Base-by-base conservation (phyloP, 2,329 filamentous ascomycete species). In the Zarea fungicola region DNA sequence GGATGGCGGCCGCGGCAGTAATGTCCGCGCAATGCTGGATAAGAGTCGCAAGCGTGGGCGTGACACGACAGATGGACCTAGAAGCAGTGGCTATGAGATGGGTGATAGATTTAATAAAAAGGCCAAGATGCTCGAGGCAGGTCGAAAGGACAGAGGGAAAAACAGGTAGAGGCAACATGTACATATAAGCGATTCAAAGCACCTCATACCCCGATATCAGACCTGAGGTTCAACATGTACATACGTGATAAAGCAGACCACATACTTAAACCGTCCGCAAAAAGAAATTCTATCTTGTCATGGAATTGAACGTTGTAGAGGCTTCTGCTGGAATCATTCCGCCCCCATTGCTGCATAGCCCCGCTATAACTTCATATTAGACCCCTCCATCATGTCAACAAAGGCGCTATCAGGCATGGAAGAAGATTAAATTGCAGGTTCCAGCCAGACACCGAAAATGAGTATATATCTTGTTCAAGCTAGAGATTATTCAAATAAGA, bases 11-110 rank as follows among this genome's bases (percentile, higher is more conserved):
- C 64, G 74, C 42, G 70, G 76, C 49, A 71, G 75, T 21, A 75
- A 78, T 26, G 80, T 80, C 11, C 76, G 74, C 56, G 78, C 80
- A 1, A 62, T 89, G 56, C 66, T 91, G 56, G 91, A 95, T 62
- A 91, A 85, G 76, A 95, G 90, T 65, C 78, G 91, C 54, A 96
- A 96, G 77, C 79, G 91, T 57, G 78, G 78, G 22, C 73, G 79
- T 19, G 85, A 91, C 22, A 78, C 76, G 1, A 63, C 64, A 18
- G 90, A 95, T 66, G 83, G 87, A 0, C 83, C 81, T 6, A 78
- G 85, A 50, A 80, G 78, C 23, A 84, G 80, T 62, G 85, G 77
- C 42, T 70, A 74, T 7, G 78, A 81, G 50, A 81, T 90, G 61
- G 91, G 91, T 21, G 85, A 90, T 50, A 76, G 78, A 35, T 90